A percentile compares a stretch with the other conserved stretches of the same genome.
Evolutionary conservation across 2,329 filamentous ascomycete species (phyloP).

Genomic region (Cercospora brassicicola): DNA sequence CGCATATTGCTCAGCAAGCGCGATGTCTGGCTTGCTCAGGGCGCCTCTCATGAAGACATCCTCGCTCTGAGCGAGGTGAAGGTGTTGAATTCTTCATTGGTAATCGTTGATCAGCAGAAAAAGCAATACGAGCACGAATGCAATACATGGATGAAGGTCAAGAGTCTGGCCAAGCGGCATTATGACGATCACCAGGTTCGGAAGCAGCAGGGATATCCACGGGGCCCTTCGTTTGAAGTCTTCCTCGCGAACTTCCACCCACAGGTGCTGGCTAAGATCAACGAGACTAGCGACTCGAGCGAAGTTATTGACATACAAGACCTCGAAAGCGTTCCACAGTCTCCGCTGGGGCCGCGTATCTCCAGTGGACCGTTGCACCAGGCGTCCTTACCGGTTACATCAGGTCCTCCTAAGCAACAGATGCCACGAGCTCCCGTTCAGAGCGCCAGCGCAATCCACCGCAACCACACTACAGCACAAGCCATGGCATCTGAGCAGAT

Average conservation of each 20-base stretch:
- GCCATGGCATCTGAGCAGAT: neutral
- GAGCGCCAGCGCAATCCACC: neutral
- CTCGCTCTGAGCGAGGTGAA: neutral
- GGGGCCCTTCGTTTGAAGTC: neutral
- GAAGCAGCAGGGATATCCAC: neutral
- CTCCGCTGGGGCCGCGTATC: neutral
- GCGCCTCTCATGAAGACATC: neutral
- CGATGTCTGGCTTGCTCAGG: slow-evolving; percentile 1
- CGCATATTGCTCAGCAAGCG: neutral
- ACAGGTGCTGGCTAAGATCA: slow-evolving; percentile 1
- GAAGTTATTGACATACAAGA: neutral
- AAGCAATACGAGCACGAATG: neutral
- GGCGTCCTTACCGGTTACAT: neutral
- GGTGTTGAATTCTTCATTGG: neutral
- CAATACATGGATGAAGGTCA: neutral
- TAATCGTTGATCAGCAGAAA: neutral
- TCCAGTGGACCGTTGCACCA: neutral
- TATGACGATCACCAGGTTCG: neutral
- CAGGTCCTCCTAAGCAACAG: neutral
- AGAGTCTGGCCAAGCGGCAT: slow-evolving; percentile 2
- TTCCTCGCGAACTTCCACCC: neutral
- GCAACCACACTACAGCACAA: neutral
- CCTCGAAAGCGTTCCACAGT: neutral
- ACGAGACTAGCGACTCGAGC: neutral
- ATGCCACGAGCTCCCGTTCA: neutral